Evolutionary conservation across 2,329 filamentous ascomycete genomes (phyloP).

Genomic region (Helotiales sp.): DNA sequence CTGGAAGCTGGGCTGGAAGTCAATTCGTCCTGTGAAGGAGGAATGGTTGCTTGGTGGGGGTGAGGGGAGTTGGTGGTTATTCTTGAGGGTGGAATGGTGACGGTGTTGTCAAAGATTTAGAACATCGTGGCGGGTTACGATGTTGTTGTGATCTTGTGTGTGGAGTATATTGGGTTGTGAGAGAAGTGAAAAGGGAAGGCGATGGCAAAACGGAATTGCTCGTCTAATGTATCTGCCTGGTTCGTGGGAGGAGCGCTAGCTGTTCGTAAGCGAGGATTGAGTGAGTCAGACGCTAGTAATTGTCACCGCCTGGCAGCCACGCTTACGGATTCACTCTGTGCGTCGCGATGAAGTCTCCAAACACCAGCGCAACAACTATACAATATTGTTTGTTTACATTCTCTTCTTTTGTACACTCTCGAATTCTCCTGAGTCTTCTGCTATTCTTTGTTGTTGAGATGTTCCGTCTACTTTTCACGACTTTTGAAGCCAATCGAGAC

Average conservation of each 20-base stretch:
- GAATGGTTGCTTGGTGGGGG: slow-evolving; percentile 59
- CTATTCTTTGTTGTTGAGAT: slow-evolving; percentile 4
- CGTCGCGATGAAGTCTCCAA: neutral
- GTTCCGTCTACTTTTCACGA: neutral
- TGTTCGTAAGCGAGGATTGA: neutral
- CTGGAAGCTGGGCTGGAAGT: slow-evolving; percentile 67
- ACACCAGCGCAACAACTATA: neutral
- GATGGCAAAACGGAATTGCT: neutral
- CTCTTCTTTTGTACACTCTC: neutral
- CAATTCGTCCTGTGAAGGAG: slow-evolving; percentile 65
- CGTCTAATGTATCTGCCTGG: neutral
- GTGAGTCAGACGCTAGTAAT: neutral
- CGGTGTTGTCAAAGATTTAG: slow-evolving; percentile 51
- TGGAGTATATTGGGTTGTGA: slow-evolving; percentile 45
- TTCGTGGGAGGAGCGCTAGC: neutral
- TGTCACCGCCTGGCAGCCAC: neutral
- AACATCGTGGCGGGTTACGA: slow-evolving; percentile 57
- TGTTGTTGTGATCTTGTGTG: slow-evolving; percentile 47
- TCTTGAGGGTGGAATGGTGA: slow-evolving; percentile 59
- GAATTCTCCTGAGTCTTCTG: neutral
- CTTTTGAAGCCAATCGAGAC: neutral
- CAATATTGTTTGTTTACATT: neutral
- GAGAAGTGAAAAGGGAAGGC: slow-evolving; percentile 37
- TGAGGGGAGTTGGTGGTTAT: slow-evolving; percentile 51
- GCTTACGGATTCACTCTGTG: neutral